Conservation (phyloP, 2,329 filamentous ascomycete genomes). For the Diaporthe australafricana region DNA sequence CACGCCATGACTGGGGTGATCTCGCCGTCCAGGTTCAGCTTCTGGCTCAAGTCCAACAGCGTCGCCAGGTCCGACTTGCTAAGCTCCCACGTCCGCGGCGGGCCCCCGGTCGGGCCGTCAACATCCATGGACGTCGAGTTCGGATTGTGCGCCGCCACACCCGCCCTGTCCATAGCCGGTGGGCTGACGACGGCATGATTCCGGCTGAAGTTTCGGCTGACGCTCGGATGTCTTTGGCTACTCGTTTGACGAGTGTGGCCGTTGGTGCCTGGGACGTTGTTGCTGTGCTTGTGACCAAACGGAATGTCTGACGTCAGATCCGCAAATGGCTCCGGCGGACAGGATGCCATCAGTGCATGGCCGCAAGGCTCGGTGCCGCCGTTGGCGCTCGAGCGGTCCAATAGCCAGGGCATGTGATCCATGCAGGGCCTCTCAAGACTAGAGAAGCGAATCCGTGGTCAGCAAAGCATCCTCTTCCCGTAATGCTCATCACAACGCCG, state of each 20-base stretch:
- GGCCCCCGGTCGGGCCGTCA: constrained; percentile 18
- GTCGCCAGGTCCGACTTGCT: constrained; percentile 82
- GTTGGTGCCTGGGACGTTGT: constrained; percentile 48
- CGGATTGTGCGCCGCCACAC: neutral
- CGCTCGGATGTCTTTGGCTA: constrained; percentile 36
- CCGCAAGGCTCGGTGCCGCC: constrained; percentile 78
- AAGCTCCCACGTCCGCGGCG: constrained; percentile 82
- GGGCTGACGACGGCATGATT: neutral
- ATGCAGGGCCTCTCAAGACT: constrained; percentile 94
- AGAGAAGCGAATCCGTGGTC: constrained; percentile 52
- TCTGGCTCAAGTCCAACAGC: constrained; percentile 84
- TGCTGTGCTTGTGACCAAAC: constrained; percentile 60
- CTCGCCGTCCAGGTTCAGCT: constrained; percentile 86
- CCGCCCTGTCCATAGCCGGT: neutral
- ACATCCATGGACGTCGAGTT: constrained; percentile 9
- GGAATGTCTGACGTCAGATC: constrained; percentile 63
- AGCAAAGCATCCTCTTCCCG: constrained; percentile 21
- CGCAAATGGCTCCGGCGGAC: constrained; percentile 76
- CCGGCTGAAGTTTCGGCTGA: constrained; percentile 29
- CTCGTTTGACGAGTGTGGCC: constrained; percentile 51
- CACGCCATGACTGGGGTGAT: constrained; percentile 97
- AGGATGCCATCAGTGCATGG: constrained; percentile 93
- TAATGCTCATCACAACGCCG: constrained; percentile 8
- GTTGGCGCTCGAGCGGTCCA: constrained; percentile 68
- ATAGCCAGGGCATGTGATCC: constrained; percentile 85